phyloP scores from a whole-genome alignment of 495 filamentous ascomycete genomes.

The Clavariopsis aquatica region DNA sequence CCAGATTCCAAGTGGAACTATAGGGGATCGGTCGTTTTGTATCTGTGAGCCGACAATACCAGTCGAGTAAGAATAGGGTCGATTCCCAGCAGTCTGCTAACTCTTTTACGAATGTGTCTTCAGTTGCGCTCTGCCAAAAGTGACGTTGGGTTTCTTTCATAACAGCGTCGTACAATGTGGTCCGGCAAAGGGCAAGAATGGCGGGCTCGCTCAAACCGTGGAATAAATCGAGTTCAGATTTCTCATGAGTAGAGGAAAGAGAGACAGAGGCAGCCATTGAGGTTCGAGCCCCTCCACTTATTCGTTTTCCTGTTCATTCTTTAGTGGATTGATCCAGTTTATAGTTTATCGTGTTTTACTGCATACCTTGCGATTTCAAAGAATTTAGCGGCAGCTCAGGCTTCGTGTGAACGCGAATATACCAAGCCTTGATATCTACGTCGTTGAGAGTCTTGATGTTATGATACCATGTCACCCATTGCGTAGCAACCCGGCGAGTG shows the following conservation, averaged over 20 bases:
- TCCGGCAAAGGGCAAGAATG: slow-evolving; percentile 49
- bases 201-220: slow-evolving; percentile 41
- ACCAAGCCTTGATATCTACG: slow-evolving; percentile 41
- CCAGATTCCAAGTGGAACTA: slow-evolving; percentile 64
- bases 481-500: slow-evolving; percentile 46
- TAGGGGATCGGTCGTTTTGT: slow-evolving; percentile 55
- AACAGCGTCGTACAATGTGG: slow-evolving; percentile 51
- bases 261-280: slow-evolving; percentile 29
- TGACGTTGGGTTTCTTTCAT: slow-evolving; percentile 49
- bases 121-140: slow-evolving; percentile 48
- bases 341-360: too few relatives aligned
- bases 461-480: slow-evolving; percentile 42
- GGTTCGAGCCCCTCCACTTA: slow-evolving; percentile 13
- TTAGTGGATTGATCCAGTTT: background rate
- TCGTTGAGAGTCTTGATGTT: slow-evolving; percentile 43
- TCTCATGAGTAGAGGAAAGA: slow-evolving; percentile 8
- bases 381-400: slow-evolving; percentile 1
- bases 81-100: slow-evolving; percentile 57
- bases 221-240: slow-evolving; percentile 25
- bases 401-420: slow-evolving; percentile 19
- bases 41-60: slow-evolving; percentile 60
- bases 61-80: slow-evolving; percentile 60
- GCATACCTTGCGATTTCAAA: slow-evolving; percentile 5
- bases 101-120: slow-evolving; percentile 51
- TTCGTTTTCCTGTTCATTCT: slow-evolving; percentile 18